Evolutionary conservation across 176 grass and related monocot genomes (phyloP), one percentile per base, ranked within the genome.

Genomic region (Thinopyrum elongatum): DNA sequence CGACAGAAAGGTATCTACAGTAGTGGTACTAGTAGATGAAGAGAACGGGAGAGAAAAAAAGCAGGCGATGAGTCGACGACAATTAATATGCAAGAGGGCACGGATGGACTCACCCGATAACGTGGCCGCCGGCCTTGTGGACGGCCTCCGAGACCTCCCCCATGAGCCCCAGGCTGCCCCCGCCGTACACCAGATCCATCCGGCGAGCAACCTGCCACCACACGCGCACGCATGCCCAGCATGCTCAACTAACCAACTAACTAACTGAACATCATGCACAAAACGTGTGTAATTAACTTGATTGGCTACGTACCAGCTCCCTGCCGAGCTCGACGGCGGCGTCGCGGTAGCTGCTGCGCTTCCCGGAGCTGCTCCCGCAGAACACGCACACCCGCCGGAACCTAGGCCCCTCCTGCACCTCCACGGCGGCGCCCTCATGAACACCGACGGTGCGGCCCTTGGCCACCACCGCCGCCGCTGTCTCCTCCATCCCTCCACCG

Each of bases 341-440:
- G 36, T 94, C 92, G 28, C 93, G 92, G 89, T 99, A 99, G 84
- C 87, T 97, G 86, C 93, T 82, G 30, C 97, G 88, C 86, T 99
- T 99, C 77, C 97, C 97, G 57, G 87, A 93, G 92, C 97, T 99
- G 89, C 97, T 99, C 7, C 97, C 97, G 46, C 97, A 99, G 89
- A 99, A 99, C 47, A 99, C 97, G 79, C 97, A 99, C 71, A 99
- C 94, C 67, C 97, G 88, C 87, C 85, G 87, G 84, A 99, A 99
- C 83, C 92, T 83, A 64, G 74, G 86, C 23, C n/a, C 57, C 11
- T 44, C 80, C 65, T 65, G 53, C 47, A 55, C 53, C 76, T 17
- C 57, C 6, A 41, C 60, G 14, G 10, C 70, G 57, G n/a, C n/a
- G 42, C 15, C 72, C 72, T 51, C 17, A 28, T 58, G 41, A 17